Conservation (phyloP, 2,329 filamentous ascomycete genomes). For the Rhinocladiella mackenziei region DNA sequence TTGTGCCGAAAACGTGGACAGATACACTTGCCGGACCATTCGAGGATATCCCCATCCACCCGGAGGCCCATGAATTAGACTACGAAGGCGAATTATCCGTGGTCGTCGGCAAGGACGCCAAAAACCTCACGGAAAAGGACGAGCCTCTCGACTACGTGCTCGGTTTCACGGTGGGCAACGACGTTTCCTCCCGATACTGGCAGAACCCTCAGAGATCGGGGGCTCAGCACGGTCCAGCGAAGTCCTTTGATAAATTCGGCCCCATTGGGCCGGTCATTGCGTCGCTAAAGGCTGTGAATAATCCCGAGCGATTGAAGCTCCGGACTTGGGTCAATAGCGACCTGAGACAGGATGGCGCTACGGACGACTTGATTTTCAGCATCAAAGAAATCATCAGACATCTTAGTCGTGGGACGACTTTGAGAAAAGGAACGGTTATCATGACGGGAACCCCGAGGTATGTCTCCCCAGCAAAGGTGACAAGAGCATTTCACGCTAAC, state of each 20-base stretch:
- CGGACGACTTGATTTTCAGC: conserved; percentile 38
- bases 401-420: conserved; percentile 37
- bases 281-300: conserved; percentile 27
- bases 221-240: conserved; percentile 14
- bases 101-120: conserved; percentile 51
- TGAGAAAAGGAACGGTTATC: conserved; percentile 37
- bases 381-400: conserved; percentile 36
- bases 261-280: conserved; percentile 53
- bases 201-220: conserved; percentile 28
- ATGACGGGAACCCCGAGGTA: conserved; percentile 39
- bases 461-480: conserved; percentile 13
- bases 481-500: not conserved
- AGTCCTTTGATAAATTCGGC: conserved; percentile 56
- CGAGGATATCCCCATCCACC: conserved; percentile 37
- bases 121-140: conserved; percentile 43
- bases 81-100: conserved; percentile 34
- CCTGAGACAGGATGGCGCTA: conserved; percentile 37
- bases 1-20: not conserved
- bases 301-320: conserved; percentile 33
- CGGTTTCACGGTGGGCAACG: conserved; percentile 39
- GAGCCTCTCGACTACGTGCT: conserved; percentile 40
- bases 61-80: conserved; percentile 34
- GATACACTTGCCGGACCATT: conserved; percentile 31
- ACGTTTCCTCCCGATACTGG: conserved; percentile 37
- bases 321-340: conserved; percentile 36